Evolutionary conservation across 176 grass and related monocot genomes (phyloP).

Genomic region (Cenchrus fungigraminus): DNA sequence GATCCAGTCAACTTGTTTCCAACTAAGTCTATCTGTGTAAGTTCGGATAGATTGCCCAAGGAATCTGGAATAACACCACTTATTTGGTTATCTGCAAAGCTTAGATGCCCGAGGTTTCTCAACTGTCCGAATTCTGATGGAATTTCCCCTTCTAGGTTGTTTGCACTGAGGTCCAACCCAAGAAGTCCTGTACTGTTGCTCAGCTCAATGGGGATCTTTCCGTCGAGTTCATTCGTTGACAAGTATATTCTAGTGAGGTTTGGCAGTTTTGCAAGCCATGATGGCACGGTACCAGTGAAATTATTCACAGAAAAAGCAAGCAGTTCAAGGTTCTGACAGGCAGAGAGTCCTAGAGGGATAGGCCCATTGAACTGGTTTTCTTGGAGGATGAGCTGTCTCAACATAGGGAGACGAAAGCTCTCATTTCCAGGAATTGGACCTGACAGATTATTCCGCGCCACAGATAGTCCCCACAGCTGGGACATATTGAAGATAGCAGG

Average conservation of each 20-base stretch:
- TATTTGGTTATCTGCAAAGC: constrained; percentile 40
- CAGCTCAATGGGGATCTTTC: constrained; percentile 44
- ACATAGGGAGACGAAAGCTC: constrained; percentile 44
- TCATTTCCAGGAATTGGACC: constrained; percentile 45
- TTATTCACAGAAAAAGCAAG: constrained; percentile 4
- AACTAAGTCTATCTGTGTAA: constrained; percentile 13
- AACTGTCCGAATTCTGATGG: constrained; percentile 30
- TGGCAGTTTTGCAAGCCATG: constrained; percentile 35
- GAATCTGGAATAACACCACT: constrained; percentile 43
- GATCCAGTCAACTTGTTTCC: constrained; percentile 34
- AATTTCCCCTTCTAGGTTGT: constrained; percentile 42
- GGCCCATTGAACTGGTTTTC: constrained; percentile 40
- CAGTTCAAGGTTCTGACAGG: neutral
- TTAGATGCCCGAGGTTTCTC: constrained; percentile 13
- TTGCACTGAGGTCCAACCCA: constrained; percentile 41
- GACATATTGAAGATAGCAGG: constrained; percentile 51
- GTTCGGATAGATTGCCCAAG: constrained; percentile 35
- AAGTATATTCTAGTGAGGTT: constrained; percentile 23
- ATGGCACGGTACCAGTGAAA: constrained; percentile 48
- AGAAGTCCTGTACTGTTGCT: neutral
- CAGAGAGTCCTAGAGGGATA: constrained; percentile 29
- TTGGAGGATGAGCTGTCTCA: neutral
- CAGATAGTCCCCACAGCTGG: neutral
- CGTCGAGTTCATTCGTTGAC: constrained; percentile 42
- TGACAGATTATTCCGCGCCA: constrained; percentile 41